Conservation (phyloP, 1,284 basidiomycete genomes). For the Sporisorium graminicola region DNA sequence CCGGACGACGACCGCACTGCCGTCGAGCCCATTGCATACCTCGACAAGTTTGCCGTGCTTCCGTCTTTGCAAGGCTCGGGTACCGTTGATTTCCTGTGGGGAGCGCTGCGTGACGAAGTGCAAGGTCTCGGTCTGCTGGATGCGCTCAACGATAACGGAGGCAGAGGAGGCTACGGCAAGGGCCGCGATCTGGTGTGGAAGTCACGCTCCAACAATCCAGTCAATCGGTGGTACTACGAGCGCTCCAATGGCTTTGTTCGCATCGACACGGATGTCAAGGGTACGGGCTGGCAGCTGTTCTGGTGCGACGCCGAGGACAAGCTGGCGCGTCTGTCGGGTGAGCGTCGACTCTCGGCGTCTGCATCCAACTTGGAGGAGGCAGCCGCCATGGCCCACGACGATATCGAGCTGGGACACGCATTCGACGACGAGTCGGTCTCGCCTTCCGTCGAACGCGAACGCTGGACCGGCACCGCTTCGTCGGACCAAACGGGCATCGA, state of each 20-base stretch:
- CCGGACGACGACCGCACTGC: conserved; percentile 46
- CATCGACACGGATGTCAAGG: conserved; percentile 71
- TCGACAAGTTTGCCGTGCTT: conserved; percentile 98
- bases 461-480: background rate
- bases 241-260: conserved; percentile 89
- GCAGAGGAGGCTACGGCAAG: conserved; percentile 84
- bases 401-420: conserved; percentile 30
- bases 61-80: conserved; percentile 96
- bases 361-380: conserved; percentile 38
- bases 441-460: background rate
- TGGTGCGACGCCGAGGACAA: conserved; percentile 97
- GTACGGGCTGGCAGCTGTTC: conserved; percentile 83
- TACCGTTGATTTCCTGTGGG: conserved; percentile 99
- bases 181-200: conserved; percentile 98
- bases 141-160: conserved; percentile 91
- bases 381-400: conserved; percentile 39
- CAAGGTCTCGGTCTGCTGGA: conserved; percentile 94
- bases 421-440: conserved; percentile 23
- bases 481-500: conserved; percentile 28
- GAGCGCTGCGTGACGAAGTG: conserved; percentile 96
- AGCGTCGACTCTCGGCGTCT: conserved; percentile 49
- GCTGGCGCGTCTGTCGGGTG: conserved; percentile 58
- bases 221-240: conserved; percentile 99
- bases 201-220: conserved; percentile 88
- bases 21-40: conserved; percentile 79